Base-by-base conservation (phyloP, 768 basidiomycete genomes). In the Boletus barrowsii region DNA sequence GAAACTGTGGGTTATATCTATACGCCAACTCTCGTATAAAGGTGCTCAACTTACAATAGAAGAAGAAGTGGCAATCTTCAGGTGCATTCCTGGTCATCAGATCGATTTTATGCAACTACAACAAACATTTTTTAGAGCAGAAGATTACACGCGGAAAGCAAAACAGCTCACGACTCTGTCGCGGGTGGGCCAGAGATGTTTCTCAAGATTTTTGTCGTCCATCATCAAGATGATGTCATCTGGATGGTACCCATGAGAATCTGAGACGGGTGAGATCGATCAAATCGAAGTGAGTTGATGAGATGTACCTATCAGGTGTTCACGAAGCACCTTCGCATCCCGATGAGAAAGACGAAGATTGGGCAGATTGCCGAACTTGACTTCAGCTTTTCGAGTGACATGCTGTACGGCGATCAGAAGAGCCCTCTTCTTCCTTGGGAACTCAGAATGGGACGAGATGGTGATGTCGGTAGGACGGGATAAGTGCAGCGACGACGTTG, bases 61-160 rank as follows among this genome's bases (percentile, higher is more conserved):
- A 81, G 49, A 82, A 75, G 57, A 81, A 79, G 3, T 68, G 74
- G 49, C 81, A 80, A 0, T 77, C 75, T 2, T 75, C 67, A 14
- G 68, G 60, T 5, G 78, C 75, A 33, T 72, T 75, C 5, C 63
- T 56, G 1, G 79, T 77, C 7, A 85, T 64, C 6, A 65, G 66
- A 5, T 70, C 58, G 30, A 83, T 79, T 39, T 76, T 73, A 3
- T 55, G 61, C 13, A 80, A 48, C 81, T 63, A 36, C 10, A 7
- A 43, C 13, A 30, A 39, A 42, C 33, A 5, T 18, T 3, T 33
- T 17, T 43, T 13, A 49, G 32, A 26, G 2, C 5, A 24, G 1
- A 43, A 42, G 17, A 20, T 4, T 22, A 2, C 1, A 8, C 11
- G 6, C 1, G 26, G 22, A 24, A 42, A 29, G 8, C 2, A 29